Evolutionary conservation across 306 rosid genomes (phyloP).

Genomic region (Heteromeles arbutifolia): DNA sequence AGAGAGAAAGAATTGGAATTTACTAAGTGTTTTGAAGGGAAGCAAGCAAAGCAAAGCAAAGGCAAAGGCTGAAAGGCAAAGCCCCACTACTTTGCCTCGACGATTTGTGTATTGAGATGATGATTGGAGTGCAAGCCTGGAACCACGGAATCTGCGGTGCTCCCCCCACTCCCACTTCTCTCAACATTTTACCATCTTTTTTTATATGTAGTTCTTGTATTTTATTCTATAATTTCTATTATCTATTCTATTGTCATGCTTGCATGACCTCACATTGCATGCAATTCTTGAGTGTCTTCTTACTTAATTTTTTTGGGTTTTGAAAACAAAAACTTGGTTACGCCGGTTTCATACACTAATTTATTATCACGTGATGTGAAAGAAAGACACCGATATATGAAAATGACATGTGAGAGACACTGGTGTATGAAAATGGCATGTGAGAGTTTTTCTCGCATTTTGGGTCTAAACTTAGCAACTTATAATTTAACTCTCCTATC

Average conservation of each 20-base stretch:
- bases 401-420: neutral
- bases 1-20: neutral
- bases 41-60: slow-evolving; percentile 17
- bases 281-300: slow-evolving; percentile 34
- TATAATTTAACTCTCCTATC: neutral
- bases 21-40: slow-evolving; percentile 12
- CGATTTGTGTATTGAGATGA: slow-evolving; percentile 32
- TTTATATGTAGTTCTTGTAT: neutral
- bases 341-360: neutral
- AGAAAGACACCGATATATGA: neutral
- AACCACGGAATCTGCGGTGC: slow-evolving; percentile 86
- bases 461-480: neutral
- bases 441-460: neutral
- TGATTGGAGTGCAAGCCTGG: slow-evolving; percentile 92
- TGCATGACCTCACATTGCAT: slow-evolving; percentile 43
- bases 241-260: slow-evolving; percentile 21
- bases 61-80: slow-evolving; percentile 13
- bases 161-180: slow-evolving; percentile 31
- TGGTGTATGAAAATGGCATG: neutral
- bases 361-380: neutral
- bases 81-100: slow-evolving; percentile 58
- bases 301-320: neutral
- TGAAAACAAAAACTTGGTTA: neutral
- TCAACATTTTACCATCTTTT: neutral
- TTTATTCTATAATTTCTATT: neutral